These are phyloP conservation scores for Monosporascus sp. DNA, from an alignment of 2,329 filamentous ascomycete species.

Conservation along the genomic window DNA sequence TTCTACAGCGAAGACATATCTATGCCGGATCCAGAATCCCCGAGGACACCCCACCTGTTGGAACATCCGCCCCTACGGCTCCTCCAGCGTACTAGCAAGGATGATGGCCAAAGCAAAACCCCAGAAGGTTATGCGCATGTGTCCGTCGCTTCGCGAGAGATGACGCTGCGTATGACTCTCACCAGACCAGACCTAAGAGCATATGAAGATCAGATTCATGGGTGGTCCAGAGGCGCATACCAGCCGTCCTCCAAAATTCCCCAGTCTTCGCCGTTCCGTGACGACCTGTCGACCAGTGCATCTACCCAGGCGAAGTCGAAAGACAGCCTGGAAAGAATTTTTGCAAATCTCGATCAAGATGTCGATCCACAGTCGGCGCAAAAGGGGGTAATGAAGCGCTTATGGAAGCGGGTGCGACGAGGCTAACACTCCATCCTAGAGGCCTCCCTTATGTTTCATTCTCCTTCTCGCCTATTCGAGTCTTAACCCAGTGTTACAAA, in stretches of 20 bases:
- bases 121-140: slow-evolving; percentile 43
- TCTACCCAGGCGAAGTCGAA: slow-evolving; percentile 34
- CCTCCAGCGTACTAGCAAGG: slow-evolving; percentile 20
- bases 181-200: slow-evolving; percentile 82
- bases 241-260: slow-evolving; percentile 25
- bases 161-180: slow-evolving; percentile 94
- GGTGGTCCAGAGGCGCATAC: slow-evolving; percentile 50
- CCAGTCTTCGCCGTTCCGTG: slow-evolving; percentile 19
- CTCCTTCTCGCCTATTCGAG: neutral
- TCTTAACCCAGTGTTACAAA: no score
- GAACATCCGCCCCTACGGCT: slow-evolving; percentile 33
- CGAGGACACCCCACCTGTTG: slow-evolving; percentile 46
- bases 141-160: slow-evolving; percentile 65
- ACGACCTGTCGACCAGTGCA: slow-evolving; percentile 26
- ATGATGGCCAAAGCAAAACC: slow-evolving; percentile 24
- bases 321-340: slow-evolving; percentile 48
- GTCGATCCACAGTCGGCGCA: slow-evolving; percentile 41
- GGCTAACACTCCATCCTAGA: slow-evolving; percentile 6
- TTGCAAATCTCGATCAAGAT: slow-evolving; percentile 47
- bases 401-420: slow-evolving; percentile 58
- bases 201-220: slow-evolving; percentile 66
- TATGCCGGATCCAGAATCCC: slow-evolving; percentile 53
- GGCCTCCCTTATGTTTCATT: neutral
- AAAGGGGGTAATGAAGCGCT: slow-evolving; percentile 52
- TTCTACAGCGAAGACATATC: slow-evolving; percentile 51